Percentiles rank a stretch among this genome's conserved stretches.
phyloP scores from a whole-genome alignment of 129 eudicot genomes.

The Tanacetum coccineum region DNA sequence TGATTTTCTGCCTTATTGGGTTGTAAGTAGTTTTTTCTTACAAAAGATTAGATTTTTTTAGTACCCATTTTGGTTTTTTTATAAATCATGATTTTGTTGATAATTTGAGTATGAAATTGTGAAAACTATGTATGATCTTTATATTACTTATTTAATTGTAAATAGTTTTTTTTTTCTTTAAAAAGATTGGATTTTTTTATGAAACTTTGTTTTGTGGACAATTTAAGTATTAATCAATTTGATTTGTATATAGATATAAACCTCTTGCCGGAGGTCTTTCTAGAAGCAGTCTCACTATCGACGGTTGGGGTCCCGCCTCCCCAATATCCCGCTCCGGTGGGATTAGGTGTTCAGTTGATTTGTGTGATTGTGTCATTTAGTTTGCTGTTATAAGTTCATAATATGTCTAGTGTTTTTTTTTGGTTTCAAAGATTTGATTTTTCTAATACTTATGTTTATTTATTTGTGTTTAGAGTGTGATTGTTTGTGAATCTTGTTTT shows the following conservation, averaged over 20 bases:
- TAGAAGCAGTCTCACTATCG: no score
- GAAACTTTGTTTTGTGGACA: no score
- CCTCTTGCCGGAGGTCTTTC: no score
- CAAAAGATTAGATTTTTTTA: not conserved
- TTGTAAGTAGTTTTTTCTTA: not conserved
- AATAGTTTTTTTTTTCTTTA: not conserved
- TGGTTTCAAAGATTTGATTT: not conserved
- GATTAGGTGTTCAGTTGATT: no score
- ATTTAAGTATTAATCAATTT: no score
- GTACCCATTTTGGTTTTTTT: not conserved
- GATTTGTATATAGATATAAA: no score
- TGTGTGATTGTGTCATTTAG: no score
- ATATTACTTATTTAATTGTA: not conserved
- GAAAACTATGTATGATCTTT: not conserved
- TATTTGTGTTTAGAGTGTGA: not conserved
- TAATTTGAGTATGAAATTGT: not conserved
- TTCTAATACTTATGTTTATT: not conserved
- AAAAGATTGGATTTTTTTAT: not conserved
- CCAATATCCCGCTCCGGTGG: no score
- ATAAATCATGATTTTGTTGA: not conserved
- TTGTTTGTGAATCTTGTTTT: not conserved
- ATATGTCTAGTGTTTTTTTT: no score
- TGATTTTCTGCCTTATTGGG: no score
- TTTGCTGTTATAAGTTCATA: no score
- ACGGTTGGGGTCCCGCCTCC: no score